These are phyloP conservation scores for Phytophthora idaei DNA, from an alignment of 352 stramenopile species.

Conservation along the genomic window DNA sequence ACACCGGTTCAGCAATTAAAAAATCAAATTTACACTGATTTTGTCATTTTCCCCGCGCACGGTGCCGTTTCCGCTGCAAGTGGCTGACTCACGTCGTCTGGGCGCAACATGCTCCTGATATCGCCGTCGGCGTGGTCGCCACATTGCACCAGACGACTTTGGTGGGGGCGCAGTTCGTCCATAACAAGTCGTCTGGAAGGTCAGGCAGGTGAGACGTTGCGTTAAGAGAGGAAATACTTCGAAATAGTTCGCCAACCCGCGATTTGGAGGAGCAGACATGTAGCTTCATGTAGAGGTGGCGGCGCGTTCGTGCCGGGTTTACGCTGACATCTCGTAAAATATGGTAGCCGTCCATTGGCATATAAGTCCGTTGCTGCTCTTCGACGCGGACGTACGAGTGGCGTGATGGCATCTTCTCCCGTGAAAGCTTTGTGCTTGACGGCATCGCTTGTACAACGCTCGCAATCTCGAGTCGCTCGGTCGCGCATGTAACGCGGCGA, in stretches of 20 bases:
- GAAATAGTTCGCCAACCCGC: too few relatives aligned
- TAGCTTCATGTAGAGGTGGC: constrained; percentile 26
- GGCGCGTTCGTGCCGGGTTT: constrained; percentile 6
- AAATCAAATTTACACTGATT: too few relatives aligned
- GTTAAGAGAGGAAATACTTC: too few relatives aligned
- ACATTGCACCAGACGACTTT: constrained; percentile 2
- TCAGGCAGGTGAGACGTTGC: neutral
- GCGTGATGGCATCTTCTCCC: constrained; percentile 8
- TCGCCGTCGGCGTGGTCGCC: constrained; percentile 2
- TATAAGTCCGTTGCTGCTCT: neutral
- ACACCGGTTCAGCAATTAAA: too few relatives aligned
- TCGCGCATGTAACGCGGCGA: too few relatives aligned
- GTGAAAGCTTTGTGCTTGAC: constrained; percentile 7
- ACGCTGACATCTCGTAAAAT: constrained; percentile 10
- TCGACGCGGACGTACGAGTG: neutral
- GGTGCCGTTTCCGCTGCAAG: neutral
- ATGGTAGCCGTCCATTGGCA: neutral
- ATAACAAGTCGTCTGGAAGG: too few relatives aligned
- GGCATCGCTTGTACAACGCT: too few relatives aligned
- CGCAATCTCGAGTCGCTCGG: neutral
- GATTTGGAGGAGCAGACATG: constrained; percentile 6
- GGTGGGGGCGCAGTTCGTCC: too few relatives aligned
- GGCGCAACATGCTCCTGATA: constrained; percentile 9
- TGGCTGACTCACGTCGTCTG: constrained; percentile 25
- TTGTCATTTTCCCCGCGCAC: too few relatives aligned